Conservation (phyloP, 805 yeast species). For the Maudiozyma barnettii region DNA sequence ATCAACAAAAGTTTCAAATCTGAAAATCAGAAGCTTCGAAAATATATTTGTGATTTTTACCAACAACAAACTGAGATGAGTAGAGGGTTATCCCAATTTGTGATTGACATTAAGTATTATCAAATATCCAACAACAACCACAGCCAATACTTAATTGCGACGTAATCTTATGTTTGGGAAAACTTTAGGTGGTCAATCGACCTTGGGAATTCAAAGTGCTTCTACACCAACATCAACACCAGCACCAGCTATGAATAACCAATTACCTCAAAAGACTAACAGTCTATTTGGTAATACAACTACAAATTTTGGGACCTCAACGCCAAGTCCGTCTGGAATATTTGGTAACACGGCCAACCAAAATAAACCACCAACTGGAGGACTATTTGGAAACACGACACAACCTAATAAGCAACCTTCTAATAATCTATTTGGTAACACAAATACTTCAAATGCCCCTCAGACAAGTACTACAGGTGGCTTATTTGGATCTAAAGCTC, state of each 20-base stretch:
- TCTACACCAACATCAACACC: constrained; percentile 30
- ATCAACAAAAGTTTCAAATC: background rate
- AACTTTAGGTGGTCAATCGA: constrained; percentile 16
- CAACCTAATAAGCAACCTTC: constrained; percentile 2
- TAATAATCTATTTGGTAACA: constrained; percentile 19
- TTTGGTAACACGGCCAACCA: constrained; percentile 15
- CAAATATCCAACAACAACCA: background rate
- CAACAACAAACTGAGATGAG: background rate
- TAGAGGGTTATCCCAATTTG: background rate
- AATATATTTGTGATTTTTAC: background rate
- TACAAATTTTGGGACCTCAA: constrained; percentile 14
- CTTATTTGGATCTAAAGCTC: constrained; percentile 13
- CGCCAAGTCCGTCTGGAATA: constrained; percentile 26
- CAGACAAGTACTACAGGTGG: constrained; percentile 5
- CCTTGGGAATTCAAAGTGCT: constrained; percentile 22
- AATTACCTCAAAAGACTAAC: constrained; percentile 16
- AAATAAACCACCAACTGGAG: constrained; percentile 6
- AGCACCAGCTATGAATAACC: constrained; percentile 17
- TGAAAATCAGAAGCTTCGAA: background rate
- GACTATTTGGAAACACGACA: constrained; percentile 4
- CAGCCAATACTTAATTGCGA: background rate
- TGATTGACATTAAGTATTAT: too few species aligned
- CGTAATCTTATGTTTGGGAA: constrained; percentile 6
- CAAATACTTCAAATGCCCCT: constrained; percentile 1
- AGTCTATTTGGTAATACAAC: constrained; percentile 18